A percentile compares a stretch with the other conserved stretches of the same genome.
Evolutionary conservation across 148 eudicot species (phyloP).

Genomic region (Fagopyrum homotropicum): DNA sequence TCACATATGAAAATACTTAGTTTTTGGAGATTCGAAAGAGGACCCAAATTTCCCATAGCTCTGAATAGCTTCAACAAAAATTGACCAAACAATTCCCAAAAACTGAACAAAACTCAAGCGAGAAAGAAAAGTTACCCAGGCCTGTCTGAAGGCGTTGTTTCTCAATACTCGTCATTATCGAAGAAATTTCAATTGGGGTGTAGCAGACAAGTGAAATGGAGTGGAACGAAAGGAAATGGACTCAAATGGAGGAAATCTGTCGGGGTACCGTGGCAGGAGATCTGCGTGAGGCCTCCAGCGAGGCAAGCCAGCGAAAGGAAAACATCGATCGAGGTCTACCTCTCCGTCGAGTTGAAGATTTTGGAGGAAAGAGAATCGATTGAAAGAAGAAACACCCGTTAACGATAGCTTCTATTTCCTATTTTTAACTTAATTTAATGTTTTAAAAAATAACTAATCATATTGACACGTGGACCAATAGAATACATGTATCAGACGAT

Average conservation of each 20-base stretch:
- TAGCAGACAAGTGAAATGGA: neutral
- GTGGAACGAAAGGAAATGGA: neutral
- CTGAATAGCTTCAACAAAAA: constrained; percentile 25
- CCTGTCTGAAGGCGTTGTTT: neutral
- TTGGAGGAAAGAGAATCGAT: too few species aligned
- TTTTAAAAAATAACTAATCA: too few species aligned
- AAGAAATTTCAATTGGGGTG: neutral
- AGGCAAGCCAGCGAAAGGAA: too few species aligned
- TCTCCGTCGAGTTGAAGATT: too few species aligned
- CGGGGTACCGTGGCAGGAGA: too few species aligned
- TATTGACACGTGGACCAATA: too few species aligned
- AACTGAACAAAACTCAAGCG: neutral
- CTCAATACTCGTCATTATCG: neutral
- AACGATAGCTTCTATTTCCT: too few species aligned
- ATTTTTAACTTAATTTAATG: too few species aligned
- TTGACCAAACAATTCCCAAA: neutral
- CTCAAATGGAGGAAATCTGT: neutral
- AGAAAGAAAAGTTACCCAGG: neutral
- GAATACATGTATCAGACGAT: too few species aligned
- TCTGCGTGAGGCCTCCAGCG: too few species aligned
- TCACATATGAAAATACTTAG: neutral
- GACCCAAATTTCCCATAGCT: constrained; percentile 36
- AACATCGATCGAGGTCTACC: too few species aligned
- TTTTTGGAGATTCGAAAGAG: neutral
- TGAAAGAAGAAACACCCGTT: too few species aligned